Conservation (phyloP, 78 protist genomes). For the Parvularia atlantis region DNA sequence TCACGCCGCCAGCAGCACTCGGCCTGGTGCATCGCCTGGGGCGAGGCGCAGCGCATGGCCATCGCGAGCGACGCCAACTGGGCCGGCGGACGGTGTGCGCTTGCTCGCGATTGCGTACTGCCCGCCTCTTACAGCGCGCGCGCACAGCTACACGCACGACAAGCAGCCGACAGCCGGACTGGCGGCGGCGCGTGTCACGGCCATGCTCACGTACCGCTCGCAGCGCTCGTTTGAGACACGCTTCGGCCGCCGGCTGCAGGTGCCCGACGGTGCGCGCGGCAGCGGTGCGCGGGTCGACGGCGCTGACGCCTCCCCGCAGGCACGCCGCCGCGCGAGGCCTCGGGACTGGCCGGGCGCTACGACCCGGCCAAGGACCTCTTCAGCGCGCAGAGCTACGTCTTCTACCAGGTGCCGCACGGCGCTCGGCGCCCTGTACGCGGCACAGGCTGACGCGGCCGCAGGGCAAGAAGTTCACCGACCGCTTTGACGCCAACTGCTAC, state of each 20-base stretch:
- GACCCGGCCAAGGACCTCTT: background rate
- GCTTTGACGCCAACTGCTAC: slow-evolving; percentile 29
- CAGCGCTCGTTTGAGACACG: background rate
- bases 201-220: slow-evolving; percentile 26
- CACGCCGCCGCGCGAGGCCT: background rate
- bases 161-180: background rate
- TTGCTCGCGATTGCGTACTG: background rate
- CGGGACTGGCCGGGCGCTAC: background rate
- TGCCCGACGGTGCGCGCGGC: background rate
- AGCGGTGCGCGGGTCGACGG: background rate
- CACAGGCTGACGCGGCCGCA: background rate
- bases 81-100: background rate
- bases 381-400: background rate
- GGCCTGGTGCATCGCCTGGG: slow-evolving; percentile 18
- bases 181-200: slow-evolving; percentile 11
- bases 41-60: background rate
- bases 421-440: background rate
- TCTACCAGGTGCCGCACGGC: slow-evolving; percentile 14
- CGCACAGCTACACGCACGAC: background rate
- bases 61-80: background rate
- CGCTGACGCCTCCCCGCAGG: background rate
- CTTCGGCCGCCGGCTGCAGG: slow-evolving; percentile 3
- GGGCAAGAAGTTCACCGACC: slow-evolving; percentile 3
- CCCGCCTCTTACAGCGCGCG: background rate
- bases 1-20: too few relatives aligned